Base-by-base conservation (phyloP, 2,329 filamentous ascomycete genomes). In the Sclerotiophoma versabilis region DNA sequence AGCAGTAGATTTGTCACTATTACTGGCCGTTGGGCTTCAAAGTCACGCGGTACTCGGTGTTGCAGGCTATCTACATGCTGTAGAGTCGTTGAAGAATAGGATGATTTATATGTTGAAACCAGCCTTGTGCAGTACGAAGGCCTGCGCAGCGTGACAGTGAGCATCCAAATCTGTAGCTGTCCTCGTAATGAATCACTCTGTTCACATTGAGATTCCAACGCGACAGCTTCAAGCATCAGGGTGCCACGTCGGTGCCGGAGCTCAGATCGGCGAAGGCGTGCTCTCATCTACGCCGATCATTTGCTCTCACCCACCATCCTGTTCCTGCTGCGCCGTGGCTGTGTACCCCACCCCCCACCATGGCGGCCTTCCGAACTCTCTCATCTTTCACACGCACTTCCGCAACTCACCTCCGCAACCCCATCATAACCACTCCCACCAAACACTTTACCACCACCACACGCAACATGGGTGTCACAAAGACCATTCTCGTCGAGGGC, bases 401-500 rank as follows among this genome's bases (percentile, higher is more conserved):
- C 33, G 19, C 38, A 33, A 17, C 43, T 6, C 17, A 9, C 32
- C 7, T 39, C 26, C 43, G 43, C 43, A 39, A 15, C 25, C 15
- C 30, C 36, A 36, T 29, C 12, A 37, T 20, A 33, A 53, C 32
- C 29, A 33, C 33, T 11, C 17, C 39, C 32, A 44, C 15, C 34
- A 41, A 32, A 25, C 15, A 27, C 29, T 50, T 56, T 22, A 12
- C 22, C 11, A 15, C 42, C 25, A 37, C 41, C 27, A 19, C 59
- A 50, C 50, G 55, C 55, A 64, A 39, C 49, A 71, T 71, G 68
- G 68, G 65, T 54, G 68, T 71, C 49, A 44, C 59, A 39, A 71
- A 71, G 60, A 71, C 66, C 30, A 48, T 64, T 45, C 58, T 71
- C 48, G 45, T 57, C 45, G 63, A 69, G 60, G 68, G 68, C 58